A percentile compares a stretch with the other conserved stretches of the same genome.
These are phyloP conservation scores for Citrus medica DNA, from an alignment of 345 rosid species.

Conservation along the genomic window DNA sequence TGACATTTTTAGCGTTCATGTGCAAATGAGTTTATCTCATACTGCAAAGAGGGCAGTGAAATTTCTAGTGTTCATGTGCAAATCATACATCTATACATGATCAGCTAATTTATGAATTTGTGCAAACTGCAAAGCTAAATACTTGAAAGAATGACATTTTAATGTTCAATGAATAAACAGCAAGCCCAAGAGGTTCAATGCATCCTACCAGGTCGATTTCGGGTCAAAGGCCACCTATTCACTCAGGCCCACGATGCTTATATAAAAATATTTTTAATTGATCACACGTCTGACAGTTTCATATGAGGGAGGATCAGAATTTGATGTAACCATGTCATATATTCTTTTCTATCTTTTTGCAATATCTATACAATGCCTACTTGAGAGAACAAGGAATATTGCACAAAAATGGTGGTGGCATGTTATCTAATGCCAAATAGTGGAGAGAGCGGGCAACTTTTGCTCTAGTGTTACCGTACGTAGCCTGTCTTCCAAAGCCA, in stretches of 20 bases:
- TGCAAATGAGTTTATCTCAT: neutral
- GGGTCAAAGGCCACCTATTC: too few relatives aligned
- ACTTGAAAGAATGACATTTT: too few relatives aligned
- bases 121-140: too few relatives aligned
- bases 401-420: neutral
- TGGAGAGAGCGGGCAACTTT: neutral
- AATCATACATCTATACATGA: too few relatives aligned
- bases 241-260: too few relatives aligned
- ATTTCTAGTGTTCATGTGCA: neutral
- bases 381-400: neutral
- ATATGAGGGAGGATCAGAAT: neutral
- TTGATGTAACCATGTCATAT: neutral
- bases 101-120: too few relatives aligned
- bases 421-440: neutral
- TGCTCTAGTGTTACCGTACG: neutral
- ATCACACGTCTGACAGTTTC: too few relatives aligned
- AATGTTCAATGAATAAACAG: too few relatives aligned
- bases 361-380: neutral
- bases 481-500: neutral
- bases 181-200: too few relatives aligned
- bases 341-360: neutral
- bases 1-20: neutral
- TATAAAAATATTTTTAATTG: too few relatives aligned
- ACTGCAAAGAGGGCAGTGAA: too few relatives aligned
- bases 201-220: too few relatives aligned